A percentile compares a stretch with the other conserved stretches of the same genome.
These are phyloP conservation scores for Candida gorgasii DNA, from an alignment of 805 yeast species.

Conservation along the genomic window DNA sequence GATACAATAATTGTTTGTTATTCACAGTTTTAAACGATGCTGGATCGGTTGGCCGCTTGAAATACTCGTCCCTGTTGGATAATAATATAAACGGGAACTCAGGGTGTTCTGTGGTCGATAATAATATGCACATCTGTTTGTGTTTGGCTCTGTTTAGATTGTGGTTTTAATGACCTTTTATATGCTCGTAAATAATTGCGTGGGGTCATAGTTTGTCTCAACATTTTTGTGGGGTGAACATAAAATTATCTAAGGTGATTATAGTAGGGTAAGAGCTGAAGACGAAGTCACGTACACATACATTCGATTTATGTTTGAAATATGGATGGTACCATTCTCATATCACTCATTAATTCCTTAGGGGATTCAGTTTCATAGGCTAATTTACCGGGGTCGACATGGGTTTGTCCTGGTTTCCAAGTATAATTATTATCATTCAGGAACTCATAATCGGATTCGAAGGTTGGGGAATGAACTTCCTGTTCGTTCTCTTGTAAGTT, in stretches of 20 bases:
- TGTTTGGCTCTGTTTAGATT: neutral
- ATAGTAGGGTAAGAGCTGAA: too few species aligned
- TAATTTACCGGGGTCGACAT: neutral
- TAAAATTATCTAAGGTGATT: too few species aligned
- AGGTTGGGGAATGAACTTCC: neutral
- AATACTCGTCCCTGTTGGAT: slow-evolving; percentile 87
- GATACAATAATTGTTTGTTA: slow-evolving; percentile 53
- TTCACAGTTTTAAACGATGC: slow-evolving; percentile 42
- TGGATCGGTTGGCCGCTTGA: slow-evolving; percentile 67
- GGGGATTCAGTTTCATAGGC: neutral
- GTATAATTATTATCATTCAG: slow-evolving; percentile 1
- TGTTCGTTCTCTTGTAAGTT: slow-evolving; percentile 1
- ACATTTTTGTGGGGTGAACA: slow-evolving; percentile 3
- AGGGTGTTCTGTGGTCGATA: slow-evolving; percentile 67
- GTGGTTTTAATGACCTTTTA: neutral
- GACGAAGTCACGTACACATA: too few species aligned
- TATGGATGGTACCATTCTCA: too few species aligned
- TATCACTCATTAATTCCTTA: too few species aligned
- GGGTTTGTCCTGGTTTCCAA: neutral
- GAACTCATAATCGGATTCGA: slow-evolving; percentile 2
- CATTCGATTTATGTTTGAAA: too few species aligned
- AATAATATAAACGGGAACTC: slow-evolving; percentile 73
- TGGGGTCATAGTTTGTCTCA: slow-evolving; percentile 2
- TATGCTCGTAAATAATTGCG: slow-evolving; percentile 4
- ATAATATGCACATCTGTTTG: slow-evolving; percentile 82